phyloP scores from a whole-genome alignment of 2,329 filamentous ascomycete genomes.

The Cladosporium sphaerospermum region DNA sequence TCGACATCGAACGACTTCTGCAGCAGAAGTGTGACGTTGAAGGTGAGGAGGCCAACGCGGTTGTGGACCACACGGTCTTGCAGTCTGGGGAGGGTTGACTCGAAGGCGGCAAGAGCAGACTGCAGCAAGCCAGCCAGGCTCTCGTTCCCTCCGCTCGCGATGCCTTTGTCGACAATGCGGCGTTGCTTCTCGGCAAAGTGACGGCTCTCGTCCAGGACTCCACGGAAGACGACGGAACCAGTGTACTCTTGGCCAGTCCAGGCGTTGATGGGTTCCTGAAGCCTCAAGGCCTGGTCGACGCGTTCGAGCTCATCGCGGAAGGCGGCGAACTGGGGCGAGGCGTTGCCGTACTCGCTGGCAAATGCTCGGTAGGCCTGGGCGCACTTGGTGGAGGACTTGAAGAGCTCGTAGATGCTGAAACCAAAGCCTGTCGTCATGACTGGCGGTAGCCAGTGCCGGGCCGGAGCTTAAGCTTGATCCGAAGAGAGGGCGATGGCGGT shows the following conservation, averaged over 20 bases:
- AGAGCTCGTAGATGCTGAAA: constrained; percentile 10
- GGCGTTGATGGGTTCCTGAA: constrained; percentile 11
- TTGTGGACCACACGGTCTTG: constrained; percentile 7
- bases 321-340: constrained; percentile 7
- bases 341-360: constrained; percentile 9
- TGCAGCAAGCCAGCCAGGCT: constrained; percentile 2
- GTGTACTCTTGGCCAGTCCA: constrained; percentile 12
- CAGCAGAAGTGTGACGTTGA: constrained; percentile 6
- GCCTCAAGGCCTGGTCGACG: constrained; percentile 10
- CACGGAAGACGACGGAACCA: constrained; percentile 3
- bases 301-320: constrained; percentile 12
- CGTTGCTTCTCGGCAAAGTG: constrained; percentile 11
- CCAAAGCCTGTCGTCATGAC: constrained; percentile 7
- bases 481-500: constrained; percentile 7
- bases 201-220: constrained; percentile 5
- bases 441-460: background rate
- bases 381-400: constrained; percentile 7
- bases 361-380: constrained; percentile 10
- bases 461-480: background rate
- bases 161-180: constrained; percentile 8
- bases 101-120: constrained; percentile 8
- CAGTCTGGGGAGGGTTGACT: constrained; percentile 3
- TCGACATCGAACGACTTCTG: constrained; percentile 10
- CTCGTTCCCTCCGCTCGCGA: background rate
- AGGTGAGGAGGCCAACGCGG: constrained; percentile 8